phyloP scores from a whole-genome alignment of 2,329 filamentous ascomycete genomes.

The Botryotinia globosa region DNA sequence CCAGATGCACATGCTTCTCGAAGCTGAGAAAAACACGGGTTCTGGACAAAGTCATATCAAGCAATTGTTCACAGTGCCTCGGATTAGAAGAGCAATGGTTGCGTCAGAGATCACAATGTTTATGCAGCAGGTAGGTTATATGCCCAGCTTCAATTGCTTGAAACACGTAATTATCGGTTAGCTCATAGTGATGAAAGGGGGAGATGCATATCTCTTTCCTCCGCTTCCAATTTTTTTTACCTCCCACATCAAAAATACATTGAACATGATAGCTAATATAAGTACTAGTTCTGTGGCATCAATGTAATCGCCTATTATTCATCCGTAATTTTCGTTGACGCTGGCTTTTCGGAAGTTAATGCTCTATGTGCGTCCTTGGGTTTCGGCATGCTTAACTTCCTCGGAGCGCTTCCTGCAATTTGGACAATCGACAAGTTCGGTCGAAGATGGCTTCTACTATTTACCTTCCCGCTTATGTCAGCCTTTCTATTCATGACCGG shows the following conservation, averaged over 20 bases:
- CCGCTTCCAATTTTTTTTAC: not conserved
- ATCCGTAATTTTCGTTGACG: conserved; percentile 58
- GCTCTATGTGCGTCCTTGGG: conserved; percentile 61
- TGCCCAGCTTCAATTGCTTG: not conserved
- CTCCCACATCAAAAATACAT: not conserved
- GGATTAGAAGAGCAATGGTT: conserved; percentile 46
- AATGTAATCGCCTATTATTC: conserved; percentile 61
- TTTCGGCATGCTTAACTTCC: conserved; percentile 62
- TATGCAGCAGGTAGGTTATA: conserved; percentile 46
- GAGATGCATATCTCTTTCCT: not conserved
- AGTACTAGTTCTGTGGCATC: conserved; percentile 45
- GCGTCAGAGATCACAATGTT: conserved; percentile 65
- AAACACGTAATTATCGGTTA: not conserved
- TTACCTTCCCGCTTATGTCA: conserved; percentile 64
- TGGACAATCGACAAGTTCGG: conserved; percentile 69
- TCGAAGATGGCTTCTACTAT: conserved; percentile 59
- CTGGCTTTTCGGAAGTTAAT: conserved; percentile 48
- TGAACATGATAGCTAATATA: not conserved
- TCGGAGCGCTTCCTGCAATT: conserved; percentile 61
- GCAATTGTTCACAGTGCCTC: conserved; percentile 58
- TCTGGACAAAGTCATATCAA: conserved; percentile 50
- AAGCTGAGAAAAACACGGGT: conserved; percentile 54
- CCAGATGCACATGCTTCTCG: conserved; percentile 55
- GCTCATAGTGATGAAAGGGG: not conserved
- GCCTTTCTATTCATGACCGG: conserved; percentile 51